A percentile compares a stretch with the other conserved stretches of the same genome.
Conservation (phyloP, 345 rosid species). For the Brassica carinata region DNA sequence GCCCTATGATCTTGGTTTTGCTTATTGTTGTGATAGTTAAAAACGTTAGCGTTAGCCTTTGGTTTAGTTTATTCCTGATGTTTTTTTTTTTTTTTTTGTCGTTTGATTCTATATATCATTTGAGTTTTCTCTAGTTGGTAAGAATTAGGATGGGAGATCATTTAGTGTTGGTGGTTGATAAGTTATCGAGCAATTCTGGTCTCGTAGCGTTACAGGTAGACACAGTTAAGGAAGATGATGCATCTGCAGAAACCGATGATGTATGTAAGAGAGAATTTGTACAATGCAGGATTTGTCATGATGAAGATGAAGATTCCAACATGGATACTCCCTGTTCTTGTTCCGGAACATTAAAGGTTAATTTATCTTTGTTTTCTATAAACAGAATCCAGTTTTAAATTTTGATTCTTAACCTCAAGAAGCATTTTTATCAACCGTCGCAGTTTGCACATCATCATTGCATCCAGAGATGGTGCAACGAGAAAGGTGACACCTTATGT, state of each 20-base stretch:
- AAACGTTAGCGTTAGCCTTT: conserved; percentile 9
- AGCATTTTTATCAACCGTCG: conserved; percentile 6
- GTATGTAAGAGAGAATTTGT: conserved; percentile 45
- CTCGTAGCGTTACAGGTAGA: conserved; percentile 28
- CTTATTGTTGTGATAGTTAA: neutral
- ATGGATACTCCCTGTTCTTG: conserved; percentile 90
- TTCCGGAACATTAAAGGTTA: conserved; percentile 85
- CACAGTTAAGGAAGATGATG: conserved; percentile 28
- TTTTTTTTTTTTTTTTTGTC: neutral
- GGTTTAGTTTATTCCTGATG: neutral
- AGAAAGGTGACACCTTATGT: conserved; percentile 76
- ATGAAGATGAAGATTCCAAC: conserved; percentile 69
- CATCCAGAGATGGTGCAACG: conserved; percentile 89
- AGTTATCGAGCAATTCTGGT: conserved; percentile 53
- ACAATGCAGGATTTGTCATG: conserved; percentile 90
- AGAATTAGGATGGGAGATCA: conserved; percentile 72
- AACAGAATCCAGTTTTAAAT: neutral
- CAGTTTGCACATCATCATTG: conserved; percentile 90
- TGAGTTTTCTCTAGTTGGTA: conserved; percentile 13
- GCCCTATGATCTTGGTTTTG: conserved; percentile 20
- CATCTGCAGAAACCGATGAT: conserved; percentile 45
- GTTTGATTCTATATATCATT: neutral
- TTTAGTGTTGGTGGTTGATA: conserved; percentile 66
- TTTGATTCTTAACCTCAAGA: neutral
- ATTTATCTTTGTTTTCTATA: neutral